These are phyloP conservation scores for Achlya hypogyna DNA, from an alignment of 352 stramenopile genomes.

Conservation along the genomic window DNA sequence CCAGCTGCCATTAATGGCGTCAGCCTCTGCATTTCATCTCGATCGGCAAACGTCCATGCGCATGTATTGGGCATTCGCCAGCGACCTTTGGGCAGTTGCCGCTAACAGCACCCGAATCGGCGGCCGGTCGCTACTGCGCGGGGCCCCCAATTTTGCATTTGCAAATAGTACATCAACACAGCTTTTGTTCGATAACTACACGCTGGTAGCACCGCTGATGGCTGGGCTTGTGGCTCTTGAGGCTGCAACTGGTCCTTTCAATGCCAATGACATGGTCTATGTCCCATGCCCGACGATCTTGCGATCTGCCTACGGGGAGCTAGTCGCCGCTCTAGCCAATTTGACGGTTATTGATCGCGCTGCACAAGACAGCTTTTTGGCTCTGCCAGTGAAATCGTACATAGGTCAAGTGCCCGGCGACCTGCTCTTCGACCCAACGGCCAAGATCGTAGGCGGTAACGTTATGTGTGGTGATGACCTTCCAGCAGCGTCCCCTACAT, in stretches of 20 bases:
- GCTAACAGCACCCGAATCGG: neutral
- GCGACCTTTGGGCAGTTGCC: neutral
- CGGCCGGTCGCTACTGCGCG: neutral
- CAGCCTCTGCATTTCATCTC: neutral
- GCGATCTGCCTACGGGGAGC: neutral
- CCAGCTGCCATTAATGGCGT: neutral
- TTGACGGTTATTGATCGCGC: neutral
- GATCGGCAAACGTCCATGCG: neutral
- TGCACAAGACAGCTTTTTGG: neutral
- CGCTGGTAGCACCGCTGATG: neutral
- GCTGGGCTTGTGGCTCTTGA: neutral
- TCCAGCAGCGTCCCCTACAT: neutral
- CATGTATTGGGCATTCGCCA: neutral
- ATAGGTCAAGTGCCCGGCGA: neutral
- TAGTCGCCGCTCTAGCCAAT: neutral
- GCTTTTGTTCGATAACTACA: slow-evolving; percentile 8
- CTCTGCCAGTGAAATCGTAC: neutral
- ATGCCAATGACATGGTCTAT: slow-evolving; percentile 9
- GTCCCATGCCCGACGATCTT: neutral
- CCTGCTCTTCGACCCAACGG: neutral
- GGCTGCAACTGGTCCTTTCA: neutral
- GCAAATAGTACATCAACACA: neutral
- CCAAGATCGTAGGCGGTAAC: neutral
- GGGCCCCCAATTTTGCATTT: slow-evolving; percentile 6
- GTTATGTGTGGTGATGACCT: slow-evolving; percentile 11